Base-by-base conservation (phyloP, 495 filamentous ascomycete genomes). In the Hyphodiscus hymeniophilus region DNA sequence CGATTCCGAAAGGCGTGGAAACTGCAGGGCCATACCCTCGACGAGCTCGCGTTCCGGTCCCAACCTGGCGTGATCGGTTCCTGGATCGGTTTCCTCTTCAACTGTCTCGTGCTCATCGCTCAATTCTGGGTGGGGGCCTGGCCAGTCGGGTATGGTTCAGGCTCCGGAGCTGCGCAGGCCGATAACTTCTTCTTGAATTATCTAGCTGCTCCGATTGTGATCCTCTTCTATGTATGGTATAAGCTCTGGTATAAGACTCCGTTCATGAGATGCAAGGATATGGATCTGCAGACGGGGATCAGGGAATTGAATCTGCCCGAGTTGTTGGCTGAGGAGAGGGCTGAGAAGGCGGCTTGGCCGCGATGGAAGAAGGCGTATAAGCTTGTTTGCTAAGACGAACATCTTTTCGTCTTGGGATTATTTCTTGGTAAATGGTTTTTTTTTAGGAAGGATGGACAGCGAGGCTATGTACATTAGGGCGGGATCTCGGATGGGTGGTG, bases 91-190 rank as follows among this genome's bases (percentile, higher is more conserved):
- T 75, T 96, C 50, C 50, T 67, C 24, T 80, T 94, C 63, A 95
- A 95, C 63, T 45, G 70, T 21, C 67, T 94, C 8, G 81, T 98
- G n/a, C 74, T 97, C 17, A 58, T 91, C 38, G 91, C 86, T 7
- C 90, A 97, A 60, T 94, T 97, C 70, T 97, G 92, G 92, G 84
- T 82, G 22, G 89, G 84, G 23, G 82, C 87, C 13, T 86, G 82
- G 51, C 92, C 92, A 1, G 69, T 92, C 20, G 83, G 76, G 26
- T 79, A 75, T 54, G 62, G 46, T 0, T 44, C 59, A 0, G 71
- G 62, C 60, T 69, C 69, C 4, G 28, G 70, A 0, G 21, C 33
- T 0, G 68, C 70, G 1, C 60, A 75, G 21, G 75, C 71, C 0
- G 52, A 79, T 51, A 76, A 66, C 46, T 95, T 91, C 66, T 96